Evolutionary conservation across 106 monocot genomes (phyloP).

Genomic region (Platanthera guangdongensis): DNA sequence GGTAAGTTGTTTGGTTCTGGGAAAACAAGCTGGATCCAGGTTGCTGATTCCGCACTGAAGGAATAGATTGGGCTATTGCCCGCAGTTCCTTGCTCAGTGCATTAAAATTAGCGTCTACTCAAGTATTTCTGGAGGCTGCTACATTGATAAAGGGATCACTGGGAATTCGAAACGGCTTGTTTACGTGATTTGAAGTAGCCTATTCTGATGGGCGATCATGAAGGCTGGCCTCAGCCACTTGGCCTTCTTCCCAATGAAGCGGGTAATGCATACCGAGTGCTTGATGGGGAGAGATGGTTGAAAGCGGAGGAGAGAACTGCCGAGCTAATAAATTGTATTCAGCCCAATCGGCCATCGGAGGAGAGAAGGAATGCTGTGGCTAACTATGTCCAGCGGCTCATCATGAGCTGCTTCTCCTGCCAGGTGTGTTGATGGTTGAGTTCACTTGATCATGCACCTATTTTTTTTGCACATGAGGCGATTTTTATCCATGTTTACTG

Average conservation of each 20-base stretch:
- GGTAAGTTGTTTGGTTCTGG: neutral
- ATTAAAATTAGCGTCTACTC: neutral
- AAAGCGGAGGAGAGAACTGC: constrained; percentile 53
- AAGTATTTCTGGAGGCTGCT: neutral
- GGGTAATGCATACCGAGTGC: constrained; percentile 25
- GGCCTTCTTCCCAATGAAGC: constrained; percentile 48
- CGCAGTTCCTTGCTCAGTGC: neutral
- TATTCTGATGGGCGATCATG: constrained; percentile 46
- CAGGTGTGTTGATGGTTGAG: constrained; percentile 27
- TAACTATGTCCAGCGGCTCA: constrained; percentile 55
- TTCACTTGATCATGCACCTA: too few relatives aligned
- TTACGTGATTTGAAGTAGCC: constrained; percentile 7
- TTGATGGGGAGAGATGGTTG: constrained; percentile 58
- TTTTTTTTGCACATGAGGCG: too few relatives aligned
- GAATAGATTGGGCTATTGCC: neutral
- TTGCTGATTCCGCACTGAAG: neutral
- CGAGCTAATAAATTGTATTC: constrained; percentile 54
- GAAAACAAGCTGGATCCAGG: neutral
- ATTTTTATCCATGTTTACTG: too few relatives aligned
- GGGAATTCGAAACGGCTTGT: neutral
- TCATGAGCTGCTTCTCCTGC: constrained; percentile 62
- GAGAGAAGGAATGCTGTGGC: constrained; percentile 66
- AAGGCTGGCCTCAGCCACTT: constrained; percentile 21
- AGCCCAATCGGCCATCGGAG: constrained; percentile 68
- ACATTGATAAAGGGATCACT: neutral